These are phyloP conservation scores for barley (Hordeum vulgare) DNA, from an alignment of 176 grass and related monocot species.

Conservation along the genomic window DNA sequence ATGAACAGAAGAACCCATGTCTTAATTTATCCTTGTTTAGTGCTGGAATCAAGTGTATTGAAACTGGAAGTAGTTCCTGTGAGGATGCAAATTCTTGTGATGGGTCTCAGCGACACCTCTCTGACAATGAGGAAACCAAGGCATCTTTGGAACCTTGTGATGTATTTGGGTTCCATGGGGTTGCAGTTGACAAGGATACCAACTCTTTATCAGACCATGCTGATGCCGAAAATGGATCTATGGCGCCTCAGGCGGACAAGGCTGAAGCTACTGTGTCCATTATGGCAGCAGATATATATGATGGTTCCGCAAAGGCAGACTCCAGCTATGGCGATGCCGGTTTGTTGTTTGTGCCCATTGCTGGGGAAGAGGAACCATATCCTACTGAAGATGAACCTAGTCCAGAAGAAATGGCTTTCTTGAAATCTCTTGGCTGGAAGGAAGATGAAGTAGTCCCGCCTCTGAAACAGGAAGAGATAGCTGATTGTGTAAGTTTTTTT, in stretches of 20 bases:
- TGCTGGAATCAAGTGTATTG: slow-evolving; percentile 23
- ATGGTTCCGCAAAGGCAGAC: slow-evolving; percentile 1
- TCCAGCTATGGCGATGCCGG: background rate
- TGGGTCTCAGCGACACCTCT: slow-evolving; percentile 29
- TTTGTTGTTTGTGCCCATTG: background rate
- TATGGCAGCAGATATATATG: background rate
- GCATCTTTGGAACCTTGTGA: slow-evolving; percentile 1
- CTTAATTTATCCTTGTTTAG: slow-evolving; percentile 20
- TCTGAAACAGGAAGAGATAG: slow-evolving; percentile 66
- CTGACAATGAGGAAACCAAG: slow-evolving; percentile 47
- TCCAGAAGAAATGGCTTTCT: slow-evolving; percentile 58
- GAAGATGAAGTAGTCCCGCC: slow-evolving; percentile 52
- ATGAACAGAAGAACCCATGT: slow-evolving; percentile 37
- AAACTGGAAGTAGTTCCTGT: slow-evolving; percentile 33
- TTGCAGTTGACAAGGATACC: slow-evolving; percentile 13
- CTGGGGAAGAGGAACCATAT: slow-evolving; percentile 27
- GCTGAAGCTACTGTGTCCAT: background rate
- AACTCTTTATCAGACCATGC: slow-evolving; percentile 12
- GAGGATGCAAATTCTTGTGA: slow-evolving; percentile 37
- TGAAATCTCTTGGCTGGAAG: slow-evolving; percentile 67
- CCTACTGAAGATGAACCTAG: slow-evolving; percentile 33
- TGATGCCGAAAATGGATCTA: slow-evolving; percentile 13
- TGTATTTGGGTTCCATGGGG: slow-evolving; percentile 25
- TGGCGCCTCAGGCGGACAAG: background rate
- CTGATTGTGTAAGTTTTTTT: slow-evolving; percentile 49